Base-by-base conservation (phyloP, 1,284 basidiomycete genomes). In the Rhodotorula sp. region DNA sequence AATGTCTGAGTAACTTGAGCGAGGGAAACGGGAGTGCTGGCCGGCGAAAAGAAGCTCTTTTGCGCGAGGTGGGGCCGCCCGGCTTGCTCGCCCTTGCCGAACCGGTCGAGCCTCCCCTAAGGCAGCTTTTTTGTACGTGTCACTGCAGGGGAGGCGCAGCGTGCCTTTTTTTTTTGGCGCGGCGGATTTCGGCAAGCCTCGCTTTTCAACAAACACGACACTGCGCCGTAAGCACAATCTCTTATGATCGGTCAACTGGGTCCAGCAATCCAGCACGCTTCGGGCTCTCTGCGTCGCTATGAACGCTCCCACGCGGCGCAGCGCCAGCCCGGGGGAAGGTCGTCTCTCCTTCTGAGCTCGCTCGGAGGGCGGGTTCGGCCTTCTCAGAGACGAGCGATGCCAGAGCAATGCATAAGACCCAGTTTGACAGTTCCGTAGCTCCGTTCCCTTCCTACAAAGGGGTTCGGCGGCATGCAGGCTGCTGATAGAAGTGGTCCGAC, bases 361-460 rank as follows among this genome's bases (percentile, higher is more conserved):
- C n/a, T 47, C 12, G 39, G 23, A 2, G 6, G 15, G 46, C 3
- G 21, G 29, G 29, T 39, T 23, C 26, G 23, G 23, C 39, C n/a
- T 34, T 34, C 20, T 10, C n/a, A 43, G 48, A 39, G 31, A 49
- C 31, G 15, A n/a, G 18, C 59, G 29, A 18, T 57, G 63, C 63
- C 51, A 64, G 63, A 64, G n/a, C 43, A 21, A 47, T 21, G 48
- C 31, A 12, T 43, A 26, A 15, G 54, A 56, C 46, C 64, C 57
- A 58, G 64, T 65, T 65, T 65, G 64, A 65, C 64, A 65, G 64
- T 58, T 57, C 47, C n/a, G 64, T 23, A 65, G 63, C 10, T 43
- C 39, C 39, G 39, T 43, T 29, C 26, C 43, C 39, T 43, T 39
- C 21, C 49, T 26, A 10, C 39, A 18, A 20, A 26, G n/a, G 60